phyloP scores from a whole-genome alignment of 1,284 basidiomycete species.

The Afroboletus lepidellus region DNA sequence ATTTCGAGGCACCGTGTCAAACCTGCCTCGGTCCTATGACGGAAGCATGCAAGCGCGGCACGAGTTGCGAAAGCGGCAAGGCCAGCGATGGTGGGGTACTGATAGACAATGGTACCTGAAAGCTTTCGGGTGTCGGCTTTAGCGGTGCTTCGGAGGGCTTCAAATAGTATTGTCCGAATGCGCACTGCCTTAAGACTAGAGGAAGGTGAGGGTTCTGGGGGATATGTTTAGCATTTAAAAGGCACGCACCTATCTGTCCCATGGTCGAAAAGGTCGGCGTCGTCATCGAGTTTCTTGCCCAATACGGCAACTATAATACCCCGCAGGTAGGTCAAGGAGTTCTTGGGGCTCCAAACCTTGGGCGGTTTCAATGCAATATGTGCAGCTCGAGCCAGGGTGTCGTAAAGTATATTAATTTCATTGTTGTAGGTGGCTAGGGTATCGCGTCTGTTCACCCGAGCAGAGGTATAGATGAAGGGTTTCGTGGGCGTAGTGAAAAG shows the following conservation, averaged over 20 bases:
- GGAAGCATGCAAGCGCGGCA: slow-evolving; percentile 10
- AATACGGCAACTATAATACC: slow-evolving; percentile 11
- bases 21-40: slow-evolving; percentile 10
- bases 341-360: slow-evolving; percentile 16
- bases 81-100: slow-evolving; percentile 33
- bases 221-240: background rate
- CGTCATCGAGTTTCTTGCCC: slow-evolving; percentile 13
- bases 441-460: slow-evolving; percentile 9
- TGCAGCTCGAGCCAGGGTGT: slow-evolving; percentile 1
- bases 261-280: slow-evolving; percentile 11
- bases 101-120: slow-evolving; percentile 35
- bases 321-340: slow-evolving; percentile 14
- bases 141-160: slow-evolving; percentile 28
- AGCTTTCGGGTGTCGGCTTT: slow-evolving; percentile 14
- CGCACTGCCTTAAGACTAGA: slow-evolving; percentile 43
- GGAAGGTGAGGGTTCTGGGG: background rate
- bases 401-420: slow-evolving; percentile 19
- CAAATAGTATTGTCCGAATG: slow-evolving; percentile 41
- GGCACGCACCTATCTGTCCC: slow-evolving; percentile 14
- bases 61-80: slow-evolving; percentile 24
- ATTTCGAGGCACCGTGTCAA: slow-evolving; percentile 18
- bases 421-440: slow-evolving; percentile 12
- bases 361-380: slow-evolving; percentile 9
- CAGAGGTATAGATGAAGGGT: slow-evolving; percentile 12
- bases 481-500: slow-evolving; percentile 13